Percentiles rank a stretch among this genome's conserved stretches.
These are phyloP conservation scores for Erythrophleum fordii DNA, from an alignment of 306 rosid species.

Conservation along the genomic window DNA sequence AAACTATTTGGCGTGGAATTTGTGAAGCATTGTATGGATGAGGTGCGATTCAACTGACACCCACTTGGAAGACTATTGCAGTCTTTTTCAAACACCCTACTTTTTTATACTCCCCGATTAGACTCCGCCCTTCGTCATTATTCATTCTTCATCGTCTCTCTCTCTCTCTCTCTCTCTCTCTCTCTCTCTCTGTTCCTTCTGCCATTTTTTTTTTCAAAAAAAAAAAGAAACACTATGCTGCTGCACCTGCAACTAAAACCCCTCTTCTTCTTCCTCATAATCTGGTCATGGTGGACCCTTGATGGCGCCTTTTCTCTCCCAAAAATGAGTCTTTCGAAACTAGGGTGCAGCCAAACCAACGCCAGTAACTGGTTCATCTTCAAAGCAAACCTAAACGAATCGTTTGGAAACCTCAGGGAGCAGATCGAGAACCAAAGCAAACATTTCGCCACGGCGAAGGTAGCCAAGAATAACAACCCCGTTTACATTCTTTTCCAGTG, in stretches of 20 bases:
- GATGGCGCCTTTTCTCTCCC: conserved; percentile 43
- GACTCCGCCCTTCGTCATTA: neutral
- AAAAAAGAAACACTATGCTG: neutral
- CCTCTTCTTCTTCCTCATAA: neutral
- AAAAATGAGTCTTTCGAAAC: conserved; percentile 39
- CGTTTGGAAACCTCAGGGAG: conserved; percentile 41
- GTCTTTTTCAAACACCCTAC: neutral
- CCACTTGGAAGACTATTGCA: neutral
- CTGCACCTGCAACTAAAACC: neutral
- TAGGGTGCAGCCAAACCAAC: conserved; percentile 59
- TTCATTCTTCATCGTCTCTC: neutral
- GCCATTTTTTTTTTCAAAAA: no score
- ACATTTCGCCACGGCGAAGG: conserved; percentile 52
- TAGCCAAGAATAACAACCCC: conserved; percentile 28
- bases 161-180: neutral
- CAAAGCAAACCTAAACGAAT: conserved; percentile 46
- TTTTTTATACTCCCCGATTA: neutral
- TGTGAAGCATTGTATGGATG: no score
- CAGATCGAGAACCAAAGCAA: conserved; percentile 40
- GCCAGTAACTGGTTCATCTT: conserved; percentile 41
- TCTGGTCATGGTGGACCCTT: conserved; percentile 18
- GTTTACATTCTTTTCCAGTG: conserved; percentile 61
- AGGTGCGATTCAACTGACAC: neutral
- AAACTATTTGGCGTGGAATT: no score
- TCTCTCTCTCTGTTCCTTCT: neutral